Evolutionary conservation across 106 monocot species (phyloP).

Genomic region (Allium cepa): DNA sequence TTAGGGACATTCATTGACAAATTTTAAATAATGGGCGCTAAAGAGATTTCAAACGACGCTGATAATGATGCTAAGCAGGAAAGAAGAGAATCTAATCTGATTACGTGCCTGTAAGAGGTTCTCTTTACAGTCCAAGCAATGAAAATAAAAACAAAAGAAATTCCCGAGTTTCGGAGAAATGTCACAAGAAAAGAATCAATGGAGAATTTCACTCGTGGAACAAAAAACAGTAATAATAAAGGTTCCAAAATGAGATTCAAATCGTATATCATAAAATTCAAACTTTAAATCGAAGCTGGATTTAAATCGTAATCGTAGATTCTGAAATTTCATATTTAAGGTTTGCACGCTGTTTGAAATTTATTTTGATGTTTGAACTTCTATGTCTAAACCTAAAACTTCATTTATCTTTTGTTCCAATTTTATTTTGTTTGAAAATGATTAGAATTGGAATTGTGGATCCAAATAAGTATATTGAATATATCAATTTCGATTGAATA

Average conservation of each 20-base stretch:
- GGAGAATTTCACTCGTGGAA: slow-evolving; percentile 35
- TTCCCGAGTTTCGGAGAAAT: slow-evolving; percentile 63
- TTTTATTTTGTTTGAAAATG: no score
- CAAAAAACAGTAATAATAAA: slow-evolving; percentile 32
- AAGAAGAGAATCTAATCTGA: slow-evolving; percentile 45
- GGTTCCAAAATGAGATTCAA: slow-evolving; percentile 49
- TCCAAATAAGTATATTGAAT: no score
- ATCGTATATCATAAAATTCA: background rate
- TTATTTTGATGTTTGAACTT: no score
- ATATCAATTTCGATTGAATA: no score
- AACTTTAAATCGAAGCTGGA: no score
- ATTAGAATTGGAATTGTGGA: no score
- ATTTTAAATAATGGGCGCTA: slow-evolving; percentile 40
- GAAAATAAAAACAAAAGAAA: slow-evolving; percentile 45
- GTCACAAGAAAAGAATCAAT: slow-evolving; percentile 37
- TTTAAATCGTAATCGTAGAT: no score
- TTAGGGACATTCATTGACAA: no score
- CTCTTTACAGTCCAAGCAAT: slow-evolving; percentile 42
- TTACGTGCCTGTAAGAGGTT: slow-evolving; percentile 69
- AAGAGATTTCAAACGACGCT: slow-evolving; percentile 56
- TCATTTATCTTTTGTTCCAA: background rate
- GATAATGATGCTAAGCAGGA: slow-evolving; percentile 45
- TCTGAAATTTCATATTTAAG: no score
- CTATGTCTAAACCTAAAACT: no score
- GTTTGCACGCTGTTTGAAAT: no score